Evolutionary conservation across 805 yeast species (phyloP).

Genomic region (Komagataella kurtzmanii): DNA sequence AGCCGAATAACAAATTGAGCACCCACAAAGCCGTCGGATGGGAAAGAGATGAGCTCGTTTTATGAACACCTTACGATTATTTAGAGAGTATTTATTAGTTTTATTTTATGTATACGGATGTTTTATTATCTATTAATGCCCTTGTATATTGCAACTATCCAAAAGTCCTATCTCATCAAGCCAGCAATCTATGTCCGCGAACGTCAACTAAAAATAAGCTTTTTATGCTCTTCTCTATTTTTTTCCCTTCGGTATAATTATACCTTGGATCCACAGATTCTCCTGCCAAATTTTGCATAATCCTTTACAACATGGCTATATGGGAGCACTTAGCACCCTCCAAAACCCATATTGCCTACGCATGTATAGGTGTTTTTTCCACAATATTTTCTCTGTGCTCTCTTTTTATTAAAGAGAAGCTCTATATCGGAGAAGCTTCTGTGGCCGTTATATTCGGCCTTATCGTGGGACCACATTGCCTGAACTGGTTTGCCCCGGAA

Average conservation of each 20-base stretch:
- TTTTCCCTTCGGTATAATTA: background rate
- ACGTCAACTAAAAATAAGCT: background rate
- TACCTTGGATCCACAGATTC: too few species aligned
- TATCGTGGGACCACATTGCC: constrained; percentile 45
- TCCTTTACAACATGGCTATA: background rate
- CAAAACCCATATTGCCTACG: constrained; percentile 28
- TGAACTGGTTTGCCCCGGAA: constrained; percentile 42
- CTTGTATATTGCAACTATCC: too few species aligned
- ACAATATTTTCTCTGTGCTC: constrained; percentile 45
- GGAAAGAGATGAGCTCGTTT: constrained; percentile 18
- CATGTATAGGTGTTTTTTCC: constrained; percentile 49
- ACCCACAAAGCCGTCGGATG: constrained; percentile 17
- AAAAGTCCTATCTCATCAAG: too few species aligned
- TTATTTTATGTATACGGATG: too few species aligned
- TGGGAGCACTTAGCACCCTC: constrained; percentile 2
- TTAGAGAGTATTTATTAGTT: too few species aligned
- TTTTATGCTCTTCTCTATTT: background rate
- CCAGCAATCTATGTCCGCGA: background rate
- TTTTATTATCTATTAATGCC: too few species aligned
- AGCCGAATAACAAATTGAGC: constrained; percentile 14
- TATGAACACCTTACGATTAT: constrained; percentile 3
- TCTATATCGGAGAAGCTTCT: constrained; percentile 55
- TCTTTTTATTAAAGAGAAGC: constrained; percentile 40
- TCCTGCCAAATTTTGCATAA: background rate
- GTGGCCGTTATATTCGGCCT: constrained; percentile 53